Conservation (phyloP, 2,329 filamentous ascomycete species). For the Epichloe scottii region DNA sequence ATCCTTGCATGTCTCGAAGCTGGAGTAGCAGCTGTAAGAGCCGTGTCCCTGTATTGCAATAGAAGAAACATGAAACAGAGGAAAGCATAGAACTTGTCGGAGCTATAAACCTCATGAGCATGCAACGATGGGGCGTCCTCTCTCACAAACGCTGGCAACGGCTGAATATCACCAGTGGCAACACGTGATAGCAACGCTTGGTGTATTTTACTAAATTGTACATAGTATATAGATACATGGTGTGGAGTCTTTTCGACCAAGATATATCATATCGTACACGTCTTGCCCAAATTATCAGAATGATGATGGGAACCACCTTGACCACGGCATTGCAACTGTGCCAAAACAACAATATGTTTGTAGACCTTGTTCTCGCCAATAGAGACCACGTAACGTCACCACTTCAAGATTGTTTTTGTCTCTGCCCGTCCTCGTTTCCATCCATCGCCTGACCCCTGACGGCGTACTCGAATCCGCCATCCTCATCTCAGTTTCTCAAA, state of each 20-base stretch:
- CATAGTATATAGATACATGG: neutral
- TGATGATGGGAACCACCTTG: neutral
- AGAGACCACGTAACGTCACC: no score
- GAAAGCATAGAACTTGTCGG: neutral
- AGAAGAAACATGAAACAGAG: neutral
- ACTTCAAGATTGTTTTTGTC: no score
- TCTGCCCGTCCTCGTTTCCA: no score
- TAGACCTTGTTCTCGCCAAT: neutral
- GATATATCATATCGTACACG: neutral
- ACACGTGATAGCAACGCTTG: neutral
- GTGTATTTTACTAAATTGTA: neutral
- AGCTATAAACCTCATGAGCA: no score
- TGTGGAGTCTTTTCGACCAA: neutral
- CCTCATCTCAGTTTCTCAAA: constrained; percentile 20
- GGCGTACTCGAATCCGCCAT: neutral
- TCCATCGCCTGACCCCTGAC: no score
- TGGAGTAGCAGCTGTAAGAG: neutral
- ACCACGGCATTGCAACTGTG: neutral
- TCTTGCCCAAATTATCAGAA: neutral
- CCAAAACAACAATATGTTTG: neutral
- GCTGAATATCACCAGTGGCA: no score
- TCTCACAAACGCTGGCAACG: no score
- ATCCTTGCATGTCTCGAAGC: neutral
- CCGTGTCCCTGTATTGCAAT: neutral
- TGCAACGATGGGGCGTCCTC: no score